Evolutionary conservation across 2,329 filamentous ascomycete species (phyloP), one percentile per base, ranked within the genome.

Genomic region (Aspergillus caelatus): DNA sequence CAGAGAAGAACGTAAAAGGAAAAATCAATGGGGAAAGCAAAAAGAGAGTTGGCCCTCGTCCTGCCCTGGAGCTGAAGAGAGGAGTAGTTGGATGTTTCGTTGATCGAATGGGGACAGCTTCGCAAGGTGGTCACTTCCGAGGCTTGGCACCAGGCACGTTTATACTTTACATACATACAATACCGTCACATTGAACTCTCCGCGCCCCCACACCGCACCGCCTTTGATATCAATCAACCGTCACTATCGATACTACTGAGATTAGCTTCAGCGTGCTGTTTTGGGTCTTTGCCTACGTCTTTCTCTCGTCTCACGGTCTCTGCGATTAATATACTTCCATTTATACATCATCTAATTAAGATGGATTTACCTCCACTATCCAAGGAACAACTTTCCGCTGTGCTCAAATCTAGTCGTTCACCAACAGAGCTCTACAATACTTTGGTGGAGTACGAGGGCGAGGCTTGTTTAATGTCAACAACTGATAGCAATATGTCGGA

Each of bases 121-220:
- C 74, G 76, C 76, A 77, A 79, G 77, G 77, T 79, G 77, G 76
- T 79, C 77, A 76, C 74, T 78, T 77, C 70, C 68, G 66, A 65
- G 69, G 71, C 78, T 79, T 79, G 77, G 77, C 77, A 67, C 66
- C 68, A 69, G 65, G 65, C 65, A 68, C 65, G 55, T 54, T 65
- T 59, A 61, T 36, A 14, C 30, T n/a, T 34, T 19, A 32, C 50
- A 36, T 34, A 30, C 30, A 28, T 54, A 54, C 52, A 54, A 54
- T 54, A 54, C 52, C 52, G 52, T 54, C 52, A 36, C 52, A 54
- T 28, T 30, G 46, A n/a, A 55, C 39, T 30, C 41, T 57, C 61
- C 52, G 30, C 28, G 52, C n/a, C 52, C 32, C 52, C 52, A 55
- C 52, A 55, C 34, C 52, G 30, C 48, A 50, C 28, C 28, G 28